Base-by-base conservation (phyloP, 2,329 filamentous ascomycete species). In the Phialocephala subalpina region DNA sequence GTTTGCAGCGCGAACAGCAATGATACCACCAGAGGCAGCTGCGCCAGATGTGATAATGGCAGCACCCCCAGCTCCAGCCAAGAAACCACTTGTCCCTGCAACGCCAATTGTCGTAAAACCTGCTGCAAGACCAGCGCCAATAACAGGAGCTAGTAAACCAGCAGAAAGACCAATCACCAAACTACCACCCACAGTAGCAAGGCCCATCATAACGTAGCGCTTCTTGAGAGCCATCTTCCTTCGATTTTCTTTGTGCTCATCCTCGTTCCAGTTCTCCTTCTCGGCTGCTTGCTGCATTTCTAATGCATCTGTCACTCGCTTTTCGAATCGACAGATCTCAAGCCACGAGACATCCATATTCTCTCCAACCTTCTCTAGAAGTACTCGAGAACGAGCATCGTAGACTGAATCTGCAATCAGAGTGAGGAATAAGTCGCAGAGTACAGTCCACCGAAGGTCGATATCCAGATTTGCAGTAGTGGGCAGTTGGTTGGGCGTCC, bases 231-330 rank as follows among this genome's bases (percentile, higher is more conserved):
- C 93, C 75, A 88, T 81, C 77, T 97, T 97, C 60, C 92, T 87
- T 56, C 96, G 88, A 65, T 84, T 87, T 78, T 97, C 93, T 84
- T 98, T 93, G 77, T 98, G 94, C 70, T 97, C 93, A 12, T 96
- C 91, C 78, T 99, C 96, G 71, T 97, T 97, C 96, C 96, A 99
- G 69, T 95, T 97, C 80, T 99, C 96, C 74, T 95, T 97, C 69
- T 94, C 92, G 6, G 93, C 93, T 56, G 92, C 90, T 78, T 98
- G 94, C 79, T 98, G 95, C 93, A 99, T 97, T 79, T 99, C 96
- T 25, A 99, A 82, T 0, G 96, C 94, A 79, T 99, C 96, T 8
- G 96, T 97, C 6, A 99, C 93, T 61, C 94, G 91, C 81, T 97
- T 98, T 80, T 99, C 96, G 75, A 99, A 99, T 45, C 93, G 90